Evolutionary conservation across 805 yeast genomes (phyloP).

Genomic region (Yamadazyma sp.): DNA sequence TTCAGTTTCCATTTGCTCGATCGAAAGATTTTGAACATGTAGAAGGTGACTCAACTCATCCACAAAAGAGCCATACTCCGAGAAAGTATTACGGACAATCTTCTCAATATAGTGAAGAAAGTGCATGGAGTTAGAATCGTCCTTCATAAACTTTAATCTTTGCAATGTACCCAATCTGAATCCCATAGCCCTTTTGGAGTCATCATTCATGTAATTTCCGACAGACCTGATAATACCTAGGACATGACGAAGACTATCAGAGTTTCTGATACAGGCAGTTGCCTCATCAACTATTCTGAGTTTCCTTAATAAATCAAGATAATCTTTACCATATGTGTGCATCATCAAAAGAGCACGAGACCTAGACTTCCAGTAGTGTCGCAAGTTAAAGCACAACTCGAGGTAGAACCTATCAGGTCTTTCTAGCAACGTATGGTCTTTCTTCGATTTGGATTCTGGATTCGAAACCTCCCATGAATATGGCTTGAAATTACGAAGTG

Average conservation of each 20-base stretch:
- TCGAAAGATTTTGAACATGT: constrained; percentile 67
- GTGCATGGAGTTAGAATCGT: constrained; percentile 81
- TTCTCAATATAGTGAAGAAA: constrained; percentile 91
- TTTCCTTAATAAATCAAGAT: constrained; percentile 65
- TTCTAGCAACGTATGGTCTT: constrained; percentile 74
- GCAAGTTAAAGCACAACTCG: constrained; percentile 79
- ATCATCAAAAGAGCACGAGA: constrained; percentile 76
- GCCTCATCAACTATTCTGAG: constrained; percentile 74
- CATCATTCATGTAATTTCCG: constrained; percentile 95
- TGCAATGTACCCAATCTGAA: constrained; percentile 89
- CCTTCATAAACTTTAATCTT: constrained; percentile 85
- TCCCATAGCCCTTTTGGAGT: constrained; percentile 89
- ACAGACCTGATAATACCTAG: constrained; percentile 84
- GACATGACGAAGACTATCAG: constrained; percentile 67
- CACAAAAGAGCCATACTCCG: constrained; percentile 72
- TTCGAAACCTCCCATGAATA: constrained; percentile 70
- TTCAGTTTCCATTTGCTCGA: constrained; percentile 78
- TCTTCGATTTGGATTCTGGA: constrained; percentile 47
- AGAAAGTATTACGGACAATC: constrained; percentile 79
- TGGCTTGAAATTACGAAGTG: constrained; percentile 74
- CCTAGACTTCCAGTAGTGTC: constrained; percentile 89
- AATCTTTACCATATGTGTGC: constrained; percentile 75
- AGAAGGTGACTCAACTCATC: constrained; percentile 63
- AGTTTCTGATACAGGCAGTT: constrained; percentile 59
- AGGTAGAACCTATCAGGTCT: constrained; percentile 84